Percentiles rank a stretch among this genome's conserved stretches.
Evolutionary conservation across 345 rosid species (phyloP).

Genomic region (Angophora floribunda): DNA sequence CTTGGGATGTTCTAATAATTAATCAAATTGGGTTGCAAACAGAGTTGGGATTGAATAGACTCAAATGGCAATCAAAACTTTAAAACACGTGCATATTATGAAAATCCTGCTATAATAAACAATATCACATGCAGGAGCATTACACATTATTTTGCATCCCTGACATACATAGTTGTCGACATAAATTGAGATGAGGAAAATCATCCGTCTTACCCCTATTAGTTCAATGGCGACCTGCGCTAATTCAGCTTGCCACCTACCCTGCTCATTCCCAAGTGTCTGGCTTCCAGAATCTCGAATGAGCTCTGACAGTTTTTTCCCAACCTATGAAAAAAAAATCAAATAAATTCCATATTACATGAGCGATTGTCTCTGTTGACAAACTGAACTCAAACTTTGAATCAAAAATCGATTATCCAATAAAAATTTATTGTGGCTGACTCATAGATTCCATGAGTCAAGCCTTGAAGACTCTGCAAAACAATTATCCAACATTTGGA

Average conservation of each 20-base stretch:
- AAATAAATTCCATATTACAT: background rate
- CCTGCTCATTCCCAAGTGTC: conserved; percentile 72
- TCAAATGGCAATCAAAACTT: background rate
- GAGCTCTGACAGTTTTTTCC: conserved; percentile 89
- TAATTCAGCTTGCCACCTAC: conserved; percentile 94
- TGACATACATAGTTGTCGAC: background rate
- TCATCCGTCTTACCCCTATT: conserved; percentile 48
- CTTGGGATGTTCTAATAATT: background rate
- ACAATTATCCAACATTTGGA: background rate
- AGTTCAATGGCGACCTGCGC: conserved; percentile 95
- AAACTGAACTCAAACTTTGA: background rate
- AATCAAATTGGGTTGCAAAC: background rate
- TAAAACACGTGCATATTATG: background rate
- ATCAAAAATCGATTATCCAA: background rate
- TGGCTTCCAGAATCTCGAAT: conserved; percentile 90
- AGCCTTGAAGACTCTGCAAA: background rate
- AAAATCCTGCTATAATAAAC: background rate
- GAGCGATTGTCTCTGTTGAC: background rate
- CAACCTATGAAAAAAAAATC: conserved; percentile 43
- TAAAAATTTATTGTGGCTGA: background rate
- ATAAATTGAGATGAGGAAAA: background rate
- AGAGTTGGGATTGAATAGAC: background rate
- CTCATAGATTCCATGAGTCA: background rate
- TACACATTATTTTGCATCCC: background rate
- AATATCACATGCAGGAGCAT: background rate